Evolutionary conservation across 352 stramenopile genomes (phyloP), one percentile per base, ranked within the genome.

Genomic region (Phytophthora sansomeana): DNA sequence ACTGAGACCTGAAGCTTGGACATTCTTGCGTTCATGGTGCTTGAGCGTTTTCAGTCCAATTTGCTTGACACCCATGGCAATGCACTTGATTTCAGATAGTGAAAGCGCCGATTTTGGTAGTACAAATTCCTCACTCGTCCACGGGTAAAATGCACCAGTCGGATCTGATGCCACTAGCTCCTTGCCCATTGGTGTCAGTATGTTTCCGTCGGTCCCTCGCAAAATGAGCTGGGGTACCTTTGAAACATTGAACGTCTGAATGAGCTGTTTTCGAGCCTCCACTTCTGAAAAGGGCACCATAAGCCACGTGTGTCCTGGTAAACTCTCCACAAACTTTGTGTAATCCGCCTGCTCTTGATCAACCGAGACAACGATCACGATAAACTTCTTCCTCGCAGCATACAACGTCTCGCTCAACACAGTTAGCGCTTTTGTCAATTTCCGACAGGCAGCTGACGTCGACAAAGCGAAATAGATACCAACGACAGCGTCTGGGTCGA

Each of bases 231-330:
- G 77, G 2, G 89, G 89, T 14, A 91, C 69, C 16, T 77, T 75
- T 0, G 55, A 74, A 11, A 96, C 74, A 38, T 54, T 58, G 63
- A 96, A 95, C 8, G 65, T 79, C 56, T 93, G 58, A 1, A 93
- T 63, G 1, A 96, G 72, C 26, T 91, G 74, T 49, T 95, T 90
- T 8, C 89, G 72, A 16, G 80, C 75, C 26, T 91, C 73, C 21
- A 90, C 63, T 73, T 96, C 87, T 13, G 83, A 46, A 43, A 95
- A 91, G 5, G 89, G 85, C 4, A 95, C 84, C 46, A 93, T 67
- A 1, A 88, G 52, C 89, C 89, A 96, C 11, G 77, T 81, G 24
- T 83, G 58, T 0, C 41, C 55, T 4, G 86, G 86, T 24, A 95
- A 57, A n/a, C 80, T 81, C 4, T 75, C 75, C 14, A 83, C 69